Evolutionary conservation across 495 filamentous ascomycete genomes (phyloP), one percentile per base, ranked within the genome.

Genomic region (Pseudevernia furfuracea): DNA sequence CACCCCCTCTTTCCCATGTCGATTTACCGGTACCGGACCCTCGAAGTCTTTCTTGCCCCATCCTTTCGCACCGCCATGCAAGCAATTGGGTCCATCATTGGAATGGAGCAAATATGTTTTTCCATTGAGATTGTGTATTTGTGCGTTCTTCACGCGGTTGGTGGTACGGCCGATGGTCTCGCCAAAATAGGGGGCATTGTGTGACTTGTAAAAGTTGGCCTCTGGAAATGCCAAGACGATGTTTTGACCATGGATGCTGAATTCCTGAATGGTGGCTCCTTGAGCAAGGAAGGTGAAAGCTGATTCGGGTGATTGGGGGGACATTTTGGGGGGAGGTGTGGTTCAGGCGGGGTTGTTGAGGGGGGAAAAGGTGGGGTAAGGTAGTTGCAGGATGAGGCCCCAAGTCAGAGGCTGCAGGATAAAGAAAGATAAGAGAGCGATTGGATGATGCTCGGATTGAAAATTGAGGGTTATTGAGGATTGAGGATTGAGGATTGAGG

Each of bases 151-250:
- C 73, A 96, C 84, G 32, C 93, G 88, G 75, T 98, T 98, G 56
- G 91, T 91, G 14, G 94, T 84, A 38, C 93, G 89, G 28, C 93
- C 93, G 71, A 98, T 96, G 44, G 90, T 97, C 72, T 91, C 92
- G 66, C 93, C 93, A 69, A 95, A 96, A 79, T 84, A 89, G 23
- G 89, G 85, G 23, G 74, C 74, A 76, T 96, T 92, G 77, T 89
- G 77, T 53, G 80, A 72, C 63, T 82, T 80, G 78, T 97, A 97
- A 57, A 85, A 81, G 3, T 84, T 80, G 53, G 87, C 84, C 28
- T 78, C 84, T 4, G 87, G 84, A 81, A 96, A 96, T 53, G 84
- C 84, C 68, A 91, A 87, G 23, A 96, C 93, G 67, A 97, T 94
- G 78, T 96, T 92, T 68, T 83, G 76, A 60, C 83, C 86, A 58